Conservation (phyloP, 2,329 filamentous ascomycete species). For the Thermoascus crustaceus region DNA sequence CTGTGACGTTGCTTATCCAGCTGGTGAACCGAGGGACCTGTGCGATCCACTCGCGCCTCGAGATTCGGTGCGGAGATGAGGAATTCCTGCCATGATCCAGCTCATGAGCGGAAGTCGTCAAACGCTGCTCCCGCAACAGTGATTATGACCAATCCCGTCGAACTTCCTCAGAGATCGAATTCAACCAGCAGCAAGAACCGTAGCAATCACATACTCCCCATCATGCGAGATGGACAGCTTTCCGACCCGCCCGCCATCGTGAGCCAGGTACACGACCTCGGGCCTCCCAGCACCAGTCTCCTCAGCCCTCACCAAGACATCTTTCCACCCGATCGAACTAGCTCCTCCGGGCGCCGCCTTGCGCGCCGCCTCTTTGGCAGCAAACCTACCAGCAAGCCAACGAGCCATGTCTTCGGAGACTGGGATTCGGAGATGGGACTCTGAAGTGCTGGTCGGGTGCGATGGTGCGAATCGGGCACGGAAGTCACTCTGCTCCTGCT, state of each 20-base stretch:
- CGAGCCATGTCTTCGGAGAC: conserved; percentile 29
- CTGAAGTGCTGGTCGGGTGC: neutral
- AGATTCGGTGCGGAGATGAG: too few species aligned
- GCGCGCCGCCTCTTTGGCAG: conserved; percentile 66
- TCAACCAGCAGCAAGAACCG: conserved; percentile 32
- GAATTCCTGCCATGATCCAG: too few species aligned
- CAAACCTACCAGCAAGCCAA: conserved; percentile 49
- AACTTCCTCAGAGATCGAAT: too few species aligned
- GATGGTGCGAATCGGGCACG: conserved; percentile 20
- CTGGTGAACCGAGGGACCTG: too few species aligned
- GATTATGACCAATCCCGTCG: too few species aligned
- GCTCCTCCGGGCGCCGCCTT: conserved; percentile 55
- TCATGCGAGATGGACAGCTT: conserved; percentile 82
- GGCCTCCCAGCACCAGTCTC: conserved; percentile 20
- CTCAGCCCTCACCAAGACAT: conserved; percentile 42
- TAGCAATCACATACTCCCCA: conserved; percentile 61
- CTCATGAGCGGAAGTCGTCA: too few species aligned
- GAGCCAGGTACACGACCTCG: conserved; percentile 29
- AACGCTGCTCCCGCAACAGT: too few species aligned
- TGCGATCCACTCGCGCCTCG: too few species aligned
- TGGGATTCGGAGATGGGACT: neutral
- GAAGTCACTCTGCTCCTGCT: conserved; percentile 32
- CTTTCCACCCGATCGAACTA: conserved; percentile 53
- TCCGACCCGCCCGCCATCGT: conserved; percentile 43
- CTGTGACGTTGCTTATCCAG: too few species aligned